Percentiles rank a stretch among this genome's conserved stretches.
These are phyloP conservation scores for Fusarium nygamai DNA, from an alignment of 2,329 filamentous ascomycete species.

Conservation along the genomic window DNA sequence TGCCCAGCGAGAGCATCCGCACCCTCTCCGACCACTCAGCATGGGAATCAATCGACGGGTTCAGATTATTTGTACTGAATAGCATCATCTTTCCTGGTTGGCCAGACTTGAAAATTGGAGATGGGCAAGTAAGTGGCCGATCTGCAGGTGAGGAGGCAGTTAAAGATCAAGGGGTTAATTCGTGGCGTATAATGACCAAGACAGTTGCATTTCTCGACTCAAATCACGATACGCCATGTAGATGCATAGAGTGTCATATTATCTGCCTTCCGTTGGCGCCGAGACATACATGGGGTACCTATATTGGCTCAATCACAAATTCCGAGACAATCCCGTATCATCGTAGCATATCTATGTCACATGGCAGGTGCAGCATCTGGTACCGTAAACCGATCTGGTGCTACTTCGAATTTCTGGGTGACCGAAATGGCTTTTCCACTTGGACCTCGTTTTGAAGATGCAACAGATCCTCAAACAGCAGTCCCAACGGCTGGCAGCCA, in stretches of 20 bases:
- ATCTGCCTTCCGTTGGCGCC: no score
- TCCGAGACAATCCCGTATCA: background rate
- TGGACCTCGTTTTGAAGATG: background rate
- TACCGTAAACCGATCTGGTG: background rate
- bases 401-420: background rate
- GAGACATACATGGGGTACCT: background rate
- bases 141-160: background rate
- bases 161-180: background rate
- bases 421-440: no score
- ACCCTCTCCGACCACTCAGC: background rate
- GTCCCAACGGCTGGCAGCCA: no score
- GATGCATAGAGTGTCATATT: background rate
- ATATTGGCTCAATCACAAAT: background rate
- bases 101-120: background rate
- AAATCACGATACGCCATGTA: no score
- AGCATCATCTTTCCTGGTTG: background rate
- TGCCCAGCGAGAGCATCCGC: constrained; percentile 2
- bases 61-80: background rate
- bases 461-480: background rate
- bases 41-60: background rate
- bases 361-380: background rate
- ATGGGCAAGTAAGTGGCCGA: background rate
- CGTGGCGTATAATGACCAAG: background rate
- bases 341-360: background rate
- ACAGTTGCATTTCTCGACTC: background rate